Base-by-base conservation (phyloP, 2,329 filamentous ascomycete genomes). In the Cercospora zeae-maydis region DNA sequence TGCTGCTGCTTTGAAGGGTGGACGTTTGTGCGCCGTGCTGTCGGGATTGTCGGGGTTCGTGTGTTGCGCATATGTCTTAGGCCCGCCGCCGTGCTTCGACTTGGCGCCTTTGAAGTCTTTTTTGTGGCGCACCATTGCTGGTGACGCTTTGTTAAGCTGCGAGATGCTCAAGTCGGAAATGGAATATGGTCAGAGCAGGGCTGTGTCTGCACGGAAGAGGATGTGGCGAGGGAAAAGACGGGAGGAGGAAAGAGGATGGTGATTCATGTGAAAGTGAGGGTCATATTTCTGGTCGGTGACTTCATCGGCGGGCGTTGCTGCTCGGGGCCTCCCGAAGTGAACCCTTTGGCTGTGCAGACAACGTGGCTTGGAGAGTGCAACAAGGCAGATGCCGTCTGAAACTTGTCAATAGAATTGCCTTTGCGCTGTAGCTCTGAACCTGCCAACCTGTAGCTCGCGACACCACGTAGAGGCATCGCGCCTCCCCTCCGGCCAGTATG, bases 1-100 rank as follows among this genome's bases (percentile, higher is more conserved):
- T 77, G 93, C 97, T 63, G 93, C 95, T 54, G 95, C 93, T 79
- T 96, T 96, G 84, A 93, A 97, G 79, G 87, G 67, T 71, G 84
- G 79, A 27, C 77, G 66, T 52, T 73, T 73, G 57, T 59, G 57
- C 13, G 57, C 49, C 11, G 57, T 59, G 45, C 57, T 59, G 34
- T 36, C 30, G 19, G 57, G 57, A 56, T 64, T 67, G 24, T 73
- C 70, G 2, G 72, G 66, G 36, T 73, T 67, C 8, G 69, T 72
- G 61, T 74, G 72, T 52, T 73, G 71, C 36, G 71, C 71, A 51
- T 70, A 69, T 47, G 70, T 71, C 27, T 65, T 69, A 58, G 57
- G 52, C 72, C 84, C 84, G 78, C 90, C 91, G 76, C 91, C 92
- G 74, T 59, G 57, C 57, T 59, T 59, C 4, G 57, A 59, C 34